A percentile compares a stretch with the other conserved stretches of the same genome.
These are phyloP conservation scores for Eucalyptus cloeziana DNA, from an alignment of 345 rosid species.

Conservation along the genomic window DNA sequence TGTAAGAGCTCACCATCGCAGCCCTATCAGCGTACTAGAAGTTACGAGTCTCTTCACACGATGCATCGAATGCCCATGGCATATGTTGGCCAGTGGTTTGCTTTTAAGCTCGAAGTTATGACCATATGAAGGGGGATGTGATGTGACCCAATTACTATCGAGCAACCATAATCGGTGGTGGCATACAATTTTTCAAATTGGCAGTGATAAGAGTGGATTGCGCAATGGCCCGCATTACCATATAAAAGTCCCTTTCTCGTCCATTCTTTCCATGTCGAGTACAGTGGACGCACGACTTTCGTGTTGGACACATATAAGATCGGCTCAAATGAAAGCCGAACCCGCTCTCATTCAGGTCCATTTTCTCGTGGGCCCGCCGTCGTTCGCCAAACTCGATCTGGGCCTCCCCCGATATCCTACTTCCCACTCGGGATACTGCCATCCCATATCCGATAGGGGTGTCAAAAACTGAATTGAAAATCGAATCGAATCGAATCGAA, in stretches of 20 bases:
- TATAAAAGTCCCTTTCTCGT: not conserved
- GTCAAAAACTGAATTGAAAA: too few species aligned
- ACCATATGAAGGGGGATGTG: not conserved
- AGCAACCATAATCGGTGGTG: not conserved
- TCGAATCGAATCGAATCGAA: too few species aligned
- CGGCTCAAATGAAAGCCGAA: not conserved
- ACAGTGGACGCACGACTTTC: not conserved
- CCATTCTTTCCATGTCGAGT: too few species aligned
- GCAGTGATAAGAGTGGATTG: not conserved
- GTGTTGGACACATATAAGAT: not conserved
- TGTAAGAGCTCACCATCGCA: rapidly evolving
- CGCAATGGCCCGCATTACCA: not conserved
- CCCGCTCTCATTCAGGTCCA: not conserved
- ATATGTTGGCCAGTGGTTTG: not conserved
- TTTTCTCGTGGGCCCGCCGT: not conserved
- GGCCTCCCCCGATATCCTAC: not conserved
- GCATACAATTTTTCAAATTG: not conserved
- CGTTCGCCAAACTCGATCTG: not conserved
- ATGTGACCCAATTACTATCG: not conserved
- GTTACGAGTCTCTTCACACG: not conserved
- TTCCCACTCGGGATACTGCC: not conserved
- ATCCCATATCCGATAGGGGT: not conserved
- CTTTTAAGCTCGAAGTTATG: not conserved
- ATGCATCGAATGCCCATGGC: not conserved
- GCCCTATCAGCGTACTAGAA: rapidly evolving